These are phyloP conservation scores for Monosporozyma aquatica DNA, from an alignment of 805 yeast species.

Conservation along the genomic window DNA sequence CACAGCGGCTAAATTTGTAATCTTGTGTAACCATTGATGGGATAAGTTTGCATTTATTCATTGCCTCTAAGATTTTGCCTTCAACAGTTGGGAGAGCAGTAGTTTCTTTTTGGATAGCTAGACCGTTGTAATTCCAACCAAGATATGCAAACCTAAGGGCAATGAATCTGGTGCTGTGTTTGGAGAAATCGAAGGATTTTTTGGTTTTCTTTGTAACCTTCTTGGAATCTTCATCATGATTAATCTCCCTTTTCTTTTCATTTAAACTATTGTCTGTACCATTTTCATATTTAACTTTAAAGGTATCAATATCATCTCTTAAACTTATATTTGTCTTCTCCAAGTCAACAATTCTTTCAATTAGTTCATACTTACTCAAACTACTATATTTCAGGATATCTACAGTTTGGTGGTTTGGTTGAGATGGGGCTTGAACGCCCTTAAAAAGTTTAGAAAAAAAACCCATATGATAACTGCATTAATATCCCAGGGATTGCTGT, in stretches of 20 bases:
- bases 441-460: conserved; percentile 13
- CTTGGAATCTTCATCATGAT: neutral
- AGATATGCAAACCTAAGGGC: conserved; percentile 79
- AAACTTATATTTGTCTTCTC: conserved; percentile 31
- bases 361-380: conserved; percentile 62
- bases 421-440: conserved; percentile 4
- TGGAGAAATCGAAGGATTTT: conserved; percentile 56
- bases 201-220: conserved; percentile 27
- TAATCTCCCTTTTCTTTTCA: neutral
- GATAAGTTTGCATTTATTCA: conserved; percentile 58
- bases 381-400: conserved; percentile 34
- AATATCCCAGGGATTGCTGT: neutral
- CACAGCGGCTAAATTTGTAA: conserved; percentile 80
- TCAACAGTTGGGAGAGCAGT: conserved; percentile 86
- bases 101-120: conserved; percentile 69
- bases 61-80: conserved; percentile 59
- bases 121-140: conserved; percentile 93
- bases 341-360: conserved; percentile 45
- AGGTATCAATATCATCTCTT: conserved; percentile 2
- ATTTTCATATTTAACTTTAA: neutral
- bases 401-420: neutral
- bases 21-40: conserved; percentile 48
- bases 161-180: conserved; percentile 53
- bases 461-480: conserved; percentile 9
- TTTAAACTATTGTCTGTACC: neutral